Conservation (phyloP, 257 asterid genomes). For the Rehmannia glutinosa region DNA sequence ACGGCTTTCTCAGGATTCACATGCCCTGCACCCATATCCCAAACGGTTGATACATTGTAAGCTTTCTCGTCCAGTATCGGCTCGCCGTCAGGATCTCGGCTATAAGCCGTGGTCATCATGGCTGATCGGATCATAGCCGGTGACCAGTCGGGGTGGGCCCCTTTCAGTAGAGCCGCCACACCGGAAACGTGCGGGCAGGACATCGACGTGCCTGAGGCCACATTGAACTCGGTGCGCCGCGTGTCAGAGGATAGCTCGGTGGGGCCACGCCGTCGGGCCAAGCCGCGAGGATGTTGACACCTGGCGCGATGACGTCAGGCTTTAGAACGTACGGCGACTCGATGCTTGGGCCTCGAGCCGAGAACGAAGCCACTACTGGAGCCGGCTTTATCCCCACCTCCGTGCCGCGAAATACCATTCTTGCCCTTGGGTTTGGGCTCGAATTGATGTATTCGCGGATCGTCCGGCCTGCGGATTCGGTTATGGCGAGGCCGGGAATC, state of each 20-base stretch:
- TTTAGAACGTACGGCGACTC: conserved; percentile 49
- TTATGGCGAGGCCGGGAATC: conserved; percentile 59
- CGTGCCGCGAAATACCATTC: conserved; percentile 61
- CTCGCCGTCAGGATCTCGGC: conserved; percentile 38
- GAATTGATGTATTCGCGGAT: conserved; percentile 51
- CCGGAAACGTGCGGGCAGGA: conserved; percentile 93
- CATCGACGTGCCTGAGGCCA: conserved; percentile 87
- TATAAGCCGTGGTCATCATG: conserved; percentile 80
- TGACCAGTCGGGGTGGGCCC: conserved; percentile 91
- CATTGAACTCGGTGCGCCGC: conserved; percentile 58
- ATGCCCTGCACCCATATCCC: conserved; percentile 83
- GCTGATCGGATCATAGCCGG: conserved; percentile 94
- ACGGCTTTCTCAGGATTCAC: conserved; percentile 70
- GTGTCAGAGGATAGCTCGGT: conserved; percentile 48
- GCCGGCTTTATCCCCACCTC: conserved; percentile 64
- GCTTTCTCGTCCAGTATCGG: conserved; percentile 57
- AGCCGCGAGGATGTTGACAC: conserved; percentile 84
- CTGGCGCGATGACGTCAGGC: conserved; percentile 88
- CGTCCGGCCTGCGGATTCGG: conserved; percentile 40
- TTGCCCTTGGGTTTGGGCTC: conserved; percentile 46
- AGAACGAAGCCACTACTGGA: conserved; percentile 85
- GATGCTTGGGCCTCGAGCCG: conserved; percentile 69
- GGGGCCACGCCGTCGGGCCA: conserved; percentile 80
- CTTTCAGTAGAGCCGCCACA: conserved; percentile 72
- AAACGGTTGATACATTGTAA: conserved; percentile 37